Evolutionary conservation across 805 yeast species (phyloP).

Genomic region (Cyberlindnera mrakii): DNA sequence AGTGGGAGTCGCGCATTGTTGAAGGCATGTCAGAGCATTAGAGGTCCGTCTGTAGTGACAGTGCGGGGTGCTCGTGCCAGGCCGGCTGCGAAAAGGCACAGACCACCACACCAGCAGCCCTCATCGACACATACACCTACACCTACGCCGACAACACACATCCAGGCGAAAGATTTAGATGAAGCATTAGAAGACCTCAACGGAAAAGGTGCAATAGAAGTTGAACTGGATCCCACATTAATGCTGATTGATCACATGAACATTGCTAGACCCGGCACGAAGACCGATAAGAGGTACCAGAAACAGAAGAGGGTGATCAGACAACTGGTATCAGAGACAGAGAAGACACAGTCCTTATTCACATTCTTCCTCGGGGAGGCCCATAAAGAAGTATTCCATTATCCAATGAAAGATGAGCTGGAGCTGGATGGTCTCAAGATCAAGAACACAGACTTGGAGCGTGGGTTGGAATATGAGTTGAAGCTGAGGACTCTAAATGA

Average conservation of each 20-base stretch:
- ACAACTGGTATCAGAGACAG: conserved; percentile 4
- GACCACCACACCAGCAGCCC: neutral
- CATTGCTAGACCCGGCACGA: conserved; percentile 16
- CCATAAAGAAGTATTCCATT: conserved; percentile 7
- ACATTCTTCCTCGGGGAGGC: conserved; percentile 15
- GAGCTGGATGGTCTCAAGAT: neutral
- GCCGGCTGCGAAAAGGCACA: neutral
- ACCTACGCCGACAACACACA: neutral
- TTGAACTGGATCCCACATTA: conserved; percentile 5
- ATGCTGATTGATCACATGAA: conserved; percentile 16
- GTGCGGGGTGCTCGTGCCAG: neutral
- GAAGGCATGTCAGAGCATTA: no score
- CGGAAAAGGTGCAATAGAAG: conserved; percentile 1
- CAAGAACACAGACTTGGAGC: conserved; percentile 8
- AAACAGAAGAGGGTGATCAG: conserved; percentile 8
- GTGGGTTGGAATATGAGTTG: conserved; percentile 15
- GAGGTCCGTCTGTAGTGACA: neutral
- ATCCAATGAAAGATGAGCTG: conserved; percentile 9
- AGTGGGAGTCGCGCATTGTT: neutral
- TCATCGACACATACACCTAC: neutral
- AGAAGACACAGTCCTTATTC: conserved; percentile 8
- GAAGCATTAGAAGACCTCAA: neutral
- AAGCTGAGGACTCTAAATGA: conserved; percentile 3
- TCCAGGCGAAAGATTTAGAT: neutral
- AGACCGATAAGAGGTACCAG: conserved; percentile 16